Percentiles rank a stretch among this genome's conserved stretches.
Evolutionary conservation across 2,329 filamentous ascomycete genomes (phyloP).

Genomic region (Aspergillus alliaceus): DNA sequence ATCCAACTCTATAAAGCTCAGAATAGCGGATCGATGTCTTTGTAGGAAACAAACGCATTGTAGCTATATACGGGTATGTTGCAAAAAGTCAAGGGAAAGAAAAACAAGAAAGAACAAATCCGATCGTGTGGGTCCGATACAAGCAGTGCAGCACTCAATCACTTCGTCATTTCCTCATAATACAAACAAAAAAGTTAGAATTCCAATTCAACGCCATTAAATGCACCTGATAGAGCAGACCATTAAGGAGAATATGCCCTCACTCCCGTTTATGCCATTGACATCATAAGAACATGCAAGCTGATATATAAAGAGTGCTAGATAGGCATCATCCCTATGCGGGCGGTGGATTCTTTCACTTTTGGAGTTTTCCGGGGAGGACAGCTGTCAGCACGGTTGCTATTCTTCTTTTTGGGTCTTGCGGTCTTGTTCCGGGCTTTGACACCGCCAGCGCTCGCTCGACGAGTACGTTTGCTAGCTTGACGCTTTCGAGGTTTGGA

Average conservation of each 20-base stretch:
- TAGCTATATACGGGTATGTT: not conserved
- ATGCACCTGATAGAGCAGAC: slow-evolving; percentile 13
- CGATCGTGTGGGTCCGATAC: not conserved
- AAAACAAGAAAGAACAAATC: not conserved
- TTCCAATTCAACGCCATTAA: slow-evolving; percentile 14
- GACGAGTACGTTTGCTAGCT: slow-evolving; percentile 25
- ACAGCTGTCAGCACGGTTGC: slow-evolving; percentile 21
- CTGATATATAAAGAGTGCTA: slow-evolving; percentile 18
- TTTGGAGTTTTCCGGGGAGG: slow-evolving; percentile 26
- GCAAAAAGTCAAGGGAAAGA: not conserved
- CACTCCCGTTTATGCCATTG: slow-evolving; percentile 2
- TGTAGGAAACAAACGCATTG: not conserved
- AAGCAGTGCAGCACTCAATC: not conserved
- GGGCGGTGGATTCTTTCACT: slow-evolving; percentile 25
- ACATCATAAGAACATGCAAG: slow-evolving; percentile 10
- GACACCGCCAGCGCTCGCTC: slow-evolving; percentile 24
- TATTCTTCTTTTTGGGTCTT: slow-evolving; percentile 23
- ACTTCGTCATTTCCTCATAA: not conserved
- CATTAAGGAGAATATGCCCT: not conserved
- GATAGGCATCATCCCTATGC: slow-evolving; percentile 42
- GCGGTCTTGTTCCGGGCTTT: slow-evolving; percentile 26
- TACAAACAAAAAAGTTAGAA: not conserved
- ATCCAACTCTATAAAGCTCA: not conserved
- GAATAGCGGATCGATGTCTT: not conserved
- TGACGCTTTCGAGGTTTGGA: slow-evolving; percentile 27